Conservation (phyloP, 140 eudicot genomes). For the Erigeron philadelphicus region DNA sequence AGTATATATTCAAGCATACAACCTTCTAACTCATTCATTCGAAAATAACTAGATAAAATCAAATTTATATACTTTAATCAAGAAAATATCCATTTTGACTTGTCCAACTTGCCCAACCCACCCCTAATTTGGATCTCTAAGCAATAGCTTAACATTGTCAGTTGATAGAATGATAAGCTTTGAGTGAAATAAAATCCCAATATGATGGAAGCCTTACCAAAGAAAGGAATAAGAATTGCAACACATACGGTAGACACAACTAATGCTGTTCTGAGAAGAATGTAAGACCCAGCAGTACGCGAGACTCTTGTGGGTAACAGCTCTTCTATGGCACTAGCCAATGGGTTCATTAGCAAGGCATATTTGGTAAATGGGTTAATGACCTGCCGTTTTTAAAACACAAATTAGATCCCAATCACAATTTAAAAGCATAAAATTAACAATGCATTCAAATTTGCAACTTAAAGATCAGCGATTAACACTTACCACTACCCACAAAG, state of each 20-base stretch:
- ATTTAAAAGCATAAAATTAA: slow-evolving; percentile 10
- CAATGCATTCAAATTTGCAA: not conserved
- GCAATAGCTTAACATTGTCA: not conserved
- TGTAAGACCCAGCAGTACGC: slow-evolving; percentile 37
- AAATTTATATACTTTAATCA: not conserved
- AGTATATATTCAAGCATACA: not conserved
- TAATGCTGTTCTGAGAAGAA: slow-evolving; percentile 60
- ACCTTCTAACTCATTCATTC: too few relatives aligned
- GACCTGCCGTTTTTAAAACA: slow-evolving; percentile 49
- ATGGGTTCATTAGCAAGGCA: slow-evolving; percentile 79
- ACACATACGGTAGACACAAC: slow-evolving; percentile 63
- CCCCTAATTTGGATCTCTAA: not conserved
- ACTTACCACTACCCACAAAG: slow-evolving; percentile 83
- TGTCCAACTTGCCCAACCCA: not conserved
- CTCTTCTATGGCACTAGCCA: slow-evolving; percentile 91
- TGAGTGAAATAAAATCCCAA: too few relatives aligned
- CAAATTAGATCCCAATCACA: not conserved
- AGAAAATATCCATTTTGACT: not conserved
- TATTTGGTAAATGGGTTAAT: slow-evolving; percentile 83
- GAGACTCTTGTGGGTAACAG: slow-evolving; percentile 54
- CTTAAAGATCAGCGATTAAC: not conserved
- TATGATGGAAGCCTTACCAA: slow-evolving; percentile 49
- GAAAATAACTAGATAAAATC: too few relatives aligned
- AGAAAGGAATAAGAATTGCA: slow-evolving; percentile 77
- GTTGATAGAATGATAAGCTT: too few relatives aligned